Conservation (phyloP, 2,329 filamentous ascomycete species). For the Fusarium anguioides region DNA sequence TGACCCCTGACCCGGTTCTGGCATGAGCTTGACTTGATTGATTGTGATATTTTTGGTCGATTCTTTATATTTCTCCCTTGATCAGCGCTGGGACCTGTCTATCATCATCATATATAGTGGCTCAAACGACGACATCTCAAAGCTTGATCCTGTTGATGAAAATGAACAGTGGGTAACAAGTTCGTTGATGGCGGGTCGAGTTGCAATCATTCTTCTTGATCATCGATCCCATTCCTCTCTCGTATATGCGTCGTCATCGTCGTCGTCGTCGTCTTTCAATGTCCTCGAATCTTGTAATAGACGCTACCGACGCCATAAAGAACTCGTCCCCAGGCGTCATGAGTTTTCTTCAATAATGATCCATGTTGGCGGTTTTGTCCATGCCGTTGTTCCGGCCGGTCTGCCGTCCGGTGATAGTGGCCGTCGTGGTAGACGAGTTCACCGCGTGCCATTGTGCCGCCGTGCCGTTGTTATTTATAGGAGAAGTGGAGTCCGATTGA, state of each 20-base stretch:
- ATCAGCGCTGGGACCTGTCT: conserved; percentile 28
- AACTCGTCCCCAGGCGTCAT: conserved; percentile 54
- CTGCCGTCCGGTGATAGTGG: conserved; percentile 43
- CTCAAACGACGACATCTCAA: conserved; percentile 12
- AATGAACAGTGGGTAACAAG: conserved; percentile 19
- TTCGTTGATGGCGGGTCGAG: conserved; percentile 16
- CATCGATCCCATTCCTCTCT: conserved; percentile 23
- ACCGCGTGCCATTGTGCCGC: conserved; percentile 27
- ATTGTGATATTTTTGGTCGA: conserved; percentile 22
- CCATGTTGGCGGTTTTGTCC: conserved; percentile 21
- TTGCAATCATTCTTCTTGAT: conserved; percentile 11
- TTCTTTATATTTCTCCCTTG: conserved; percentile 15
- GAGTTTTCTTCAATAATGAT: conserved; percentile 50
- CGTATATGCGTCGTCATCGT: conserved; percentile 30
- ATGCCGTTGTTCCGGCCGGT: conserved; percentile 26
- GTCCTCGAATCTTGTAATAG: conserved; percentile 51
- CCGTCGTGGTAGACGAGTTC: conserved; percentile 49
- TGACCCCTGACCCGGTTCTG: conserved; percentile 23
- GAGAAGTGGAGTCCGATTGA: conserved; percentile 3
- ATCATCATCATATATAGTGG: conserved; percentile 36
- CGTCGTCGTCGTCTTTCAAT: conserved; percentile 30
- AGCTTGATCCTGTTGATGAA: conserved; percentile 10
- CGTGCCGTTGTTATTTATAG: conserved; percentile 3
- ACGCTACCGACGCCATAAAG: conserved; percentile 53
- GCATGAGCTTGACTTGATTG: conserved; percentile 24